Evolutionary conservation across 148 eudicot species (phyloP).

Genomic region (Rheum nobile): DNA sequence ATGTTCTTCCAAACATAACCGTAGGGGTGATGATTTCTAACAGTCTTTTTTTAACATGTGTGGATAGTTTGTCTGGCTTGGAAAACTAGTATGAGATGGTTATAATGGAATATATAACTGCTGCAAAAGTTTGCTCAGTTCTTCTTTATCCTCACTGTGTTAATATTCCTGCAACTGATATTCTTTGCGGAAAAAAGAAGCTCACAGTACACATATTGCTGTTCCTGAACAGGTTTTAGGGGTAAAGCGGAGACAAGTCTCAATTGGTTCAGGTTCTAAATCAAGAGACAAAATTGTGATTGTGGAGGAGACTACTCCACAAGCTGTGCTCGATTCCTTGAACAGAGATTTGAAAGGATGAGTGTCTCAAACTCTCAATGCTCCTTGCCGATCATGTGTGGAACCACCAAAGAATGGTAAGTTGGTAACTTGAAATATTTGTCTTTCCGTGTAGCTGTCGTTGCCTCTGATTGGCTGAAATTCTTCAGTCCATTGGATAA

Average conservation of each 20-base stretch:
- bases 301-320: constrained; percentile 57
- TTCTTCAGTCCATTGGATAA: no score
- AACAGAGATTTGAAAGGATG: constrained; percentile 32
- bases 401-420: background rate
- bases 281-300: constrained; percentile 89
- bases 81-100: background rate
- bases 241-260: constrained; percentile 80
- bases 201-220: background rate
- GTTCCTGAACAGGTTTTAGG: constrained; percentile 54
- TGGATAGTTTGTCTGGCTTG: background rate
- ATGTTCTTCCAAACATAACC: background rate
- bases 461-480: no score
- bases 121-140: background rate
- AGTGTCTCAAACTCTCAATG: background rate
- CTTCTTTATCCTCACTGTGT: background rate
- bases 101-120: background rate
- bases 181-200: background rate
- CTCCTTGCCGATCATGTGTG: background rate
- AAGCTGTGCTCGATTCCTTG: constrained; percentile 59
- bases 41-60: background rate
- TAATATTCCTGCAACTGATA: background rate
- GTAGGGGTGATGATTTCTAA: background rate
- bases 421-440: background rate
- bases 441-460: no score
- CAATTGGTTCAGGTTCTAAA: constrained; percentile 76